Base-by-base conservation (phyloP, 108 stramenopile genomes). In the Nannochloropsis gaditana region DNA sequence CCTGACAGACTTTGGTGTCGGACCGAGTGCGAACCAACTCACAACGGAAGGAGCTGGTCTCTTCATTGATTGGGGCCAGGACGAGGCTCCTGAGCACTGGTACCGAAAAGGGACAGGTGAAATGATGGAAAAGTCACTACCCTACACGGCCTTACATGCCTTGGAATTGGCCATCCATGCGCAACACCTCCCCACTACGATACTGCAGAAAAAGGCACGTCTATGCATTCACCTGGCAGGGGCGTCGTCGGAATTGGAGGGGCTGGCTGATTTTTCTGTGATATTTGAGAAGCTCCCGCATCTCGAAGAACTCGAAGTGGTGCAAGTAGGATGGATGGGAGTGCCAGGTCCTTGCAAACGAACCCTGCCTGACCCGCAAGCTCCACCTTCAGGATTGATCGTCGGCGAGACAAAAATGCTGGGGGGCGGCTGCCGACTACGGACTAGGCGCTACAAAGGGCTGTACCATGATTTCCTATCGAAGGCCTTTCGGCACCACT, bases 121-220 rank as follows among this genome's bases (percentile, higher is more conserved):
- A n/a, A 73, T 73, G 59, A 73, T 73, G 59, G 59, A 73, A n/a
- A 73, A 73, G n/a, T 73, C 59, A 73, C n/a, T 73, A n/a, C 59
- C 59, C n/a, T 73, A 73, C 59, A 73, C 59, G 59, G 59, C n/a
- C 19, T 73, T 73, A n/a, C 59, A 73, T 6, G 59, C 59, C 4
- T 73, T 73, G 59, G 59, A 73, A n/a, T n/a, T 73, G 59, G 59
- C 59, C 2, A 6, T 73, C n/a, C 59, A 73, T n/a, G 59, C 59
- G 59, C 59, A 8, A n/a, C 19, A n/a, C 59, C n/a, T n/a, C 15
- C 59, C 59, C 59, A n/a, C 15, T 15, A n/a, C 59, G 8, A n/a
- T 73, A n/a, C 2, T 73, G 59, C 15, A 73, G 59, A 73, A 73
- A n/a, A 73, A 73, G 2, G n/a, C 59, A n/a, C 15, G 59, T 15